phyloP scores from a whole-genome alignment of 2,329 filamentous ascomycete genomes.

The Simplicillium aogashimaense region DNA sequence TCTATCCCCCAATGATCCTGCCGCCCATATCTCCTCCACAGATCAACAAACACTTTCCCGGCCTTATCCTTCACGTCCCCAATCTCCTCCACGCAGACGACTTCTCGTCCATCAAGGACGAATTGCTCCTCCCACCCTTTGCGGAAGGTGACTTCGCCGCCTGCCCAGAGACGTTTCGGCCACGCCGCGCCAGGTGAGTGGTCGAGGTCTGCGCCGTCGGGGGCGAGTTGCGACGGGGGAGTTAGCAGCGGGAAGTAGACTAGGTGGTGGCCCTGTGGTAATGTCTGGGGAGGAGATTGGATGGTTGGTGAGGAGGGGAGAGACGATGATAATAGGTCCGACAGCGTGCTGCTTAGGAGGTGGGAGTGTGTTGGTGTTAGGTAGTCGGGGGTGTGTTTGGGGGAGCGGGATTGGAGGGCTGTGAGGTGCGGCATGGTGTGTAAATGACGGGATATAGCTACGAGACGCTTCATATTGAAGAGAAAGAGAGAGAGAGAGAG shows the following conservation, averaged over 20 bases:
- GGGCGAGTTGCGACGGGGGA: conserved; percentile 50
- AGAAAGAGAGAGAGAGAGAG: no score
- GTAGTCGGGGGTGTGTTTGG: conserved; percentile 30
- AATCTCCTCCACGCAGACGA: conserved; percentile 35
- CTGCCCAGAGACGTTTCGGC: conserved; percentile 77
- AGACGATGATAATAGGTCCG: conserved; percentile 35
- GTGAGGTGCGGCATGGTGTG: background rate
- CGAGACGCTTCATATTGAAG: no score
- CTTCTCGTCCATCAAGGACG: conserved; percentile 26
- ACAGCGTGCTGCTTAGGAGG: conserved; percentile 54
- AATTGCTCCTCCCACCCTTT: conserved; percentile 18
- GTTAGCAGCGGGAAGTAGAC: conserved; percentile 76
- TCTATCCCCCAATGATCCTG: conserved; percentile 21
- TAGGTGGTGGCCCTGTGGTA: conserved; percentile 67
- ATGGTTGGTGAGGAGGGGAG: conserved; percentile 6
- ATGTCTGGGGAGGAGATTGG: conserved; percentile 15
- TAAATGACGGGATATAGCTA: background rate
- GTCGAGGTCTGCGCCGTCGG: conserved; percentile 75
- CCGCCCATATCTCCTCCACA: conserved; percentile 34
- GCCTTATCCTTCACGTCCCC: conserved; percentile 22
- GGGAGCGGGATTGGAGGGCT: conserved; percentile 14
- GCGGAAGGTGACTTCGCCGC: conserved; percentile 57
- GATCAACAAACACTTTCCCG: conserved; percentile 41
- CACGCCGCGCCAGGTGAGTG: conserved; percentile 69
- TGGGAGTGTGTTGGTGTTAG: conserved; percentile 51